A percentile compares a stretch with the other conserved stretches of the same genome.
Conservation (phyloP, 75 land plant genomes). For the Chamaecyparis obtusa region DNA sequence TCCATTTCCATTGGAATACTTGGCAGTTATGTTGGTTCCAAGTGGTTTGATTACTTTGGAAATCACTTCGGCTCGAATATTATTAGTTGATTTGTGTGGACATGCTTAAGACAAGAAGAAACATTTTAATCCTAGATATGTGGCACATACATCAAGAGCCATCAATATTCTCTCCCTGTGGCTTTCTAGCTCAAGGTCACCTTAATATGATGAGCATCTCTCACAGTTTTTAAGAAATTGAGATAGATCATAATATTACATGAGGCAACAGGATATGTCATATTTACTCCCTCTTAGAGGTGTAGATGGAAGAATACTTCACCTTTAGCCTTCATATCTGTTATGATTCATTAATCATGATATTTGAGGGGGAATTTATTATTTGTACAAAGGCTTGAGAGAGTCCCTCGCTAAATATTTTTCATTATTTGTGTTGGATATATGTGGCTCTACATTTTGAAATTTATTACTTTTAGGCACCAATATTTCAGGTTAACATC, state of each 20-base stretch:
- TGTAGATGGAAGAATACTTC: neutral
- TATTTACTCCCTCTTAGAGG: neutral
- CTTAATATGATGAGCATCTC: neutral
- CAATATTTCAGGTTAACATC: neutral
- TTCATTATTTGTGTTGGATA: neutral
- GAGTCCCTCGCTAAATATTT: too few species aligned
- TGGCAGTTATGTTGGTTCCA: too few species aligned
- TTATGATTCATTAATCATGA: neutral
- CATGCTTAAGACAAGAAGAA: neutral
- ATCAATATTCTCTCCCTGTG: neutral
- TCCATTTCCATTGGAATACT: too few species aligned
- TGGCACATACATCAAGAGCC: neutral
- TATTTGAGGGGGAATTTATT: neutral
- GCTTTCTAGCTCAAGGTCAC: neutral
- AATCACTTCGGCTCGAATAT: neutral
- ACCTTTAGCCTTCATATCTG: neutral
- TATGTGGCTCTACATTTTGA: neutral
- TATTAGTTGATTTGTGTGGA: neutral
- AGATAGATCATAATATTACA: neutral
- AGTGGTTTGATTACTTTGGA: neutral
- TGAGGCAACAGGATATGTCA: neutral
- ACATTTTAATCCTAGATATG: neutral
- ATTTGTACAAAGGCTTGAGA: too few species aligned
- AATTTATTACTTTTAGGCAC: neutral
- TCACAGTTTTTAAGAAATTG: neutral